Evolutionary conservation across 202 grass and related monocot species (phyloP).

Genomic region (Cymbopogon flexuosus): DNA sequence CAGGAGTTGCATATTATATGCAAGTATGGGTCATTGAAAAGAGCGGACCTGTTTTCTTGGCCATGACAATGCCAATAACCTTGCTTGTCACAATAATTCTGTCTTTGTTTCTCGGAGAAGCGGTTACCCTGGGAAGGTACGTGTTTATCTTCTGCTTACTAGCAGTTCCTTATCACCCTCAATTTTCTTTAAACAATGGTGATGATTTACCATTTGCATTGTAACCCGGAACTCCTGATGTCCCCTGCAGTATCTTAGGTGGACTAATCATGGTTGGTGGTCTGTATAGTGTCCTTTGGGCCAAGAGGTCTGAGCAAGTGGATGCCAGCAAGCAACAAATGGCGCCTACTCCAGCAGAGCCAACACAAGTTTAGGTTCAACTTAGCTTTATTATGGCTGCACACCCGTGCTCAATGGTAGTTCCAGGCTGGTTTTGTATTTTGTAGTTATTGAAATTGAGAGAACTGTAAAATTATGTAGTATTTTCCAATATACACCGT

Average conservation of each 20-base stretch:
- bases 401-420: not conserved
- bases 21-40: slow-evolving; percentile 58
- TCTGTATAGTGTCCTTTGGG: slow-evolving; percentile 64
- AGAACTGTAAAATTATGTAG: not conserved
- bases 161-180: not conserved
- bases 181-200: not conserved
- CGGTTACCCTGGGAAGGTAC: slow-evolving; percentile 54
- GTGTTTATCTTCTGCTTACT: not conserved
- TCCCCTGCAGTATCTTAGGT: slow-evolving; percentile 44
- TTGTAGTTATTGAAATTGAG: not conserved
- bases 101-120: slow-evolving; percentile 45
- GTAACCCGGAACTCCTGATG: not conserved
- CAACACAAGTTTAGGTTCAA: slow-evolving; percentile 22
- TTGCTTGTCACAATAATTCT: slow-evolving; percentile 43
- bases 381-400: not conserved
- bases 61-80: slow-evolving; percentile 44
- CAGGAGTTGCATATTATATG: slow-evolving; percentile 43
- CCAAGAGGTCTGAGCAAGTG: slow-evolving; percentile 41
- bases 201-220: not conserved
- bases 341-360: not conserved
- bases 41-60: slow-evolving; percentile 54
- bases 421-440: not conserved
- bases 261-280: slow-evolving; percentile 51
- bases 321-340: slow-evolving; percentile 20
- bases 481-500: not conserved